phyloP scores from a whole-genome alignment of 805 yeast species.

The Schizosaccharomyces osmophilus region DNA sequence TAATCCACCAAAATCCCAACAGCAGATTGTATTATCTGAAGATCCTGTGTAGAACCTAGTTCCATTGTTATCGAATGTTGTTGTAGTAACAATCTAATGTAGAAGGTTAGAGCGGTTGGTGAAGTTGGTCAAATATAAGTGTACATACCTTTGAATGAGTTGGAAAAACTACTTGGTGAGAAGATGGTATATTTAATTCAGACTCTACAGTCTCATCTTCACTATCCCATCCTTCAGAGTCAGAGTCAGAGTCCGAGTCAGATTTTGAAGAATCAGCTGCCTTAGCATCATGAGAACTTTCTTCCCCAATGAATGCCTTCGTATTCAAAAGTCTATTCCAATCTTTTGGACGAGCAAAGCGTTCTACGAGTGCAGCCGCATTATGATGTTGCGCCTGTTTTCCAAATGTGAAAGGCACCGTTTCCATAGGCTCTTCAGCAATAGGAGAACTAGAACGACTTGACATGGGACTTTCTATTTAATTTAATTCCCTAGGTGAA shows the following conservation, averaged over 20 bases:
- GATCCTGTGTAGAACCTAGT: conserved; percentile 12
- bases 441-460: too few relatives aligned
- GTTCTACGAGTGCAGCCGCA: background rate
- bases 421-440: background rate
- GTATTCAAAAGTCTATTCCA: too few relatives aligned
- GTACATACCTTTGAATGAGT: conserved; percentile 10
- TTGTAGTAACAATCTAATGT: conserved; percentile 6
- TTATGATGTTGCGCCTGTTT: background rate
- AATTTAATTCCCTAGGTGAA: too few relatives aligned
- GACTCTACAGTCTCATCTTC: conserved; percentile 13
- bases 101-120: background rate
- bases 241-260: conserved; percentile 1
- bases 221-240: conserved; percentile 7
- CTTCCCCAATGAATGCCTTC: too few relatives aligned
- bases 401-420: background rate
- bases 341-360: background rate
- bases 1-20: conserved; percentile 17
- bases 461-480: too few relatives aligned
- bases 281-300: too few relatives aligned
- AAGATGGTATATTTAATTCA: conserved; percentile 14
- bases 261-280: too few relatives aligned
- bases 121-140: background rate
- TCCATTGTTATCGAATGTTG: conserved; percentile 12
- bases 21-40: conserved; percentile 11
- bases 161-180: conserved; percentile 14